phyloP scores from a whole-genome alignment of 768 basidiomycete genomes.

The Mycena rebaudengoi region DNA sequence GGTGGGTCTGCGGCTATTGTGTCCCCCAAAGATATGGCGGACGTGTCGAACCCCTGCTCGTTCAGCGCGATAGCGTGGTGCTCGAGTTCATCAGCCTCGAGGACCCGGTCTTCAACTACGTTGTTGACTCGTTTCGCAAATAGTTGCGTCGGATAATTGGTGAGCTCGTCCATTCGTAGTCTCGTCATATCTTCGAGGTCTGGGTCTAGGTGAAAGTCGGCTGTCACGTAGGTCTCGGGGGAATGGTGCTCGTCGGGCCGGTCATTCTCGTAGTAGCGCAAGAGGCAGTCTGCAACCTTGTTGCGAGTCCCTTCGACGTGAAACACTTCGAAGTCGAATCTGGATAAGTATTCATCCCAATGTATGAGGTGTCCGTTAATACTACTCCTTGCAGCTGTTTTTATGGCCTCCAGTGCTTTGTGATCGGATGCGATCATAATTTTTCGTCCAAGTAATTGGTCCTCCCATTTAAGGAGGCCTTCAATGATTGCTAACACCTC shows the following conservation, averaged over 20 bases:
- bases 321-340: constrained; percentile 34
- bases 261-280: constrained; percentile 36
- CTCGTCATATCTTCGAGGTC: constrained; percentile 15
- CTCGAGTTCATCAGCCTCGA: neutral
- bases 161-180: neutral
- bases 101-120: neutral
- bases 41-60: neutral
- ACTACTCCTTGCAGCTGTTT: no score
- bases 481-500: no score
- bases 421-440: no score
- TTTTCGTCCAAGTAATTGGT: no score
- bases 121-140: neutral
- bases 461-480: no score
- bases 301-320: constrained; percentile 35
- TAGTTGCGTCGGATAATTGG: neutral
- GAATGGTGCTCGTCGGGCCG: neutral
- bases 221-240: constrained; percentile 20
- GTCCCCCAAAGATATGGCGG: neutral
- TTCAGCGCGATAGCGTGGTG: neutral
- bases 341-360: constrained; percentile 39
- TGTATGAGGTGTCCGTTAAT: constrained; percentile 17
- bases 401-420: no score
- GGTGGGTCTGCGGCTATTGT: no score
- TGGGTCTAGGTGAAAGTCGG: constrained; percentile 28
- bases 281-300: constrained; percentile 41